Evolutionary conservation across 1,139 yeast genomes (phyloP).

Genomic region (Suhomyces ambrosiae): DNA sequence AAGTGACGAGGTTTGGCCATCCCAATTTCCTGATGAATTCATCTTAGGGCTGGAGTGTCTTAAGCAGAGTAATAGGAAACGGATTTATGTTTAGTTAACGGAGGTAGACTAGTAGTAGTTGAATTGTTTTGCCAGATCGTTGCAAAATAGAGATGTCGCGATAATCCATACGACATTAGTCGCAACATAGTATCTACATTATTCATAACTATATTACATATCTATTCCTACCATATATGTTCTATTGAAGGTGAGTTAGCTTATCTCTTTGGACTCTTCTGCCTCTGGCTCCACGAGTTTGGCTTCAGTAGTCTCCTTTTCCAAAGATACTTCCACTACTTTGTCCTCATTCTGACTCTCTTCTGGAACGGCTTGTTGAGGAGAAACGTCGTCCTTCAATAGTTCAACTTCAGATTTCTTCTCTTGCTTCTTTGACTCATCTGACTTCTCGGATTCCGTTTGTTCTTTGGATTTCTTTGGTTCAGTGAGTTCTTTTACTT

Average conservation of each 20-base stretch:
- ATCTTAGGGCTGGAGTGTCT: slow-evolving; percentile 17
- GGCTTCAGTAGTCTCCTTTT: slow-evolving; percentile 1
- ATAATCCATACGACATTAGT: background rate
- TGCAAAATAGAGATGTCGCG: slow-evolving; percentile 2
- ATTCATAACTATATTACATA: slow-evolving; percentile 5
- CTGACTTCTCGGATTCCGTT: slow-evolving; percentile 12
- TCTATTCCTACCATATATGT: slow-evolving; percentile 6
- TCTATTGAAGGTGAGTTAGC: background rate
- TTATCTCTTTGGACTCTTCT: no score
- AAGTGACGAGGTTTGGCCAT: slow-evolving; percentile 14
- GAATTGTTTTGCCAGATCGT: slow-evolving; percentile 1
- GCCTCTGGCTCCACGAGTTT: background rate
- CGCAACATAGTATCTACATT: background rate
- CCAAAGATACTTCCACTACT: background rate
- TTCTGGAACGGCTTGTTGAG: no score
- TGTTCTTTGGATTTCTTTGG: slow-evolving; percentile 5
- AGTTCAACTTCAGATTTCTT: no score
- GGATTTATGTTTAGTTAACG: background rate
- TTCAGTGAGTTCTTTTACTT: slow-evolving; percentile 4
- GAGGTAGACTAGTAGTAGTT: background rate
- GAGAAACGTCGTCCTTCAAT: no score
- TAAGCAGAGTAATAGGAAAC: slow-evolving; percentile 1
- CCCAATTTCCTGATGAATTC: slow-evolving; percentile 36
- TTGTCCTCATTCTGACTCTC: background rate
- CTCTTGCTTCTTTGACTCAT: slow-evolving; percentile 4